A percentile compares a stretch with the other conserved stretches of the same genome.
These are phyloP conservation scores for Dryadomyces quercus-mongolicae DNA, from an alignment of 2,329 filamentous ascomycete species.

Conservation along the genomic window DNA sequence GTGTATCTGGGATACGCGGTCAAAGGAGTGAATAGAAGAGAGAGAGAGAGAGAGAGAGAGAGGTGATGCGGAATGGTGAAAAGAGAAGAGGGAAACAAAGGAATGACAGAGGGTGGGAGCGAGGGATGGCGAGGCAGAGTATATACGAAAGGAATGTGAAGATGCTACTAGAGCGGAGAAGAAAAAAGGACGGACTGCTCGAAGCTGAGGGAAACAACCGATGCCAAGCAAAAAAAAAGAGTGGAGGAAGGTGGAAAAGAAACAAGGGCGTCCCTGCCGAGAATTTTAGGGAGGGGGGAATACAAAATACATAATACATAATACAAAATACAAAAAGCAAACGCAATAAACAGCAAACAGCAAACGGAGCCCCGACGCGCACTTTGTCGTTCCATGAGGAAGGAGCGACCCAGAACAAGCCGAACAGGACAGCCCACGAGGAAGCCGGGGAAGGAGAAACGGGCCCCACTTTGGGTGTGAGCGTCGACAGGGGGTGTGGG, in stretches of 20 bases:
- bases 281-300: background rate
- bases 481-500: background rate
- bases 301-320: background rate
- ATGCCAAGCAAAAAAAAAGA: background rate
- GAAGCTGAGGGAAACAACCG: background rate
- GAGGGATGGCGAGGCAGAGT: background rate
- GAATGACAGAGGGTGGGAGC: background rate
- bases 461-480: background rate
- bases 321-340: background rate
- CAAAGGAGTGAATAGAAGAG: slow-evolving; percentile 2
- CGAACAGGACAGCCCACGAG: background rate
- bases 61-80: no score
- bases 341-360: background rate
- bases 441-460: slow-evolving; percentile 1
- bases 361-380: background rate
- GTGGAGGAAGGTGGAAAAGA: background rate
- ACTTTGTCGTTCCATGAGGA: background rate
- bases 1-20: background rate
- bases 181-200: background rate
- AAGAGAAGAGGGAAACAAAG: background rate
- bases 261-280: background rate
- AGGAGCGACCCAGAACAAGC: background rate
- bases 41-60: no score
- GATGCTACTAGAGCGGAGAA: background rate
- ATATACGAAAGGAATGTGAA: background rate